These are phyloP conservation scores for Leptosphaerulina australis DNA, from an alignment of 2,329 filamentous ascomycete species.

Conservation along the genomic window DNA sequence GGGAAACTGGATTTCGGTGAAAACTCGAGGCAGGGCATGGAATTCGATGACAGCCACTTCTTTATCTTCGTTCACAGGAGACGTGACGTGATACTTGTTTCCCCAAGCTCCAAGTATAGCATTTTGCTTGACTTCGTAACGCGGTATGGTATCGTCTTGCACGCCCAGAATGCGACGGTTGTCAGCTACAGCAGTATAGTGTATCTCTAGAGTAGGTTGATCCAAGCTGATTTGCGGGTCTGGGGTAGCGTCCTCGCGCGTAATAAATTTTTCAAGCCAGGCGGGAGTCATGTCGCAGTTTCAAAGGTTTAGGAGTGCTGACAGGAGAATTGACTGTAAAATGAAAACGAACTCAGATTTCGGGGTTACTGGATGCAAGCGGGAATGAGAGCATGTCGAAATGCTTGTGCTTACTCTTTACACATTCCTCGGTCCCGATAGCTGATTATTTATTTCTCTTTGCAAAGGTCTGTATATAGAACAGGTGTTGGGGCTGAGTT, in stretches of 20 bases:
- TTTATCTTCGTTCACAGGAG: not conserved
- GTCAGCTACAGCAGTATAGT: conserved; percentile 1
- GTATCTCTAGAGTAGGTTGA: conserved; percentile 1
- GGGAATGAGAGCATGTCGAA: no score
- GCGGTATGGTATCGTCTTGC: not conserved
- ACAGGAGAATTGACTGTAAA: not conserved
- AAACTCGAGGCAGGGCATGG: not conserved
- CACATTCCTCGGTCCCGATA: no score
- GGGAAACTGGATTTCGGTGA: not conserved
- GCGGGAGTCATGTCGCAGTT: not conserved
- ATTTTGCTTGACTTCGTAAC: conserved; percentile 2
- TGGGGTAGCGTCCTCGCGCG: not conserved
- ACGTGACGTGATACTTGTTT: conserved; percentile 1
- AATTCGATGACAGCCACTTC: not conserved
- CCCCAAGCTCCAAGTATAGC: not conserved
- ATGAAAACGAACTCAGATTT: no score
- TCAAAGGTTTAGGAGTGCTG: not conserved
- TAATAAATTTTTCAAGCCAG: conserved; percentile 3
- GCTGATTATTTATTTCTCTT: no score
- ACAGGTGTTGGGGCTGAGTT: no score
- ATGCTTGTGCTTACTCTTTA: no score
- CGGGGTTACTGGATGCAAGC: no score
- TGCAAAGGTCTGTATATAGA: no score
- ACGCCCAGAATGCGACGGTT: not conserved
- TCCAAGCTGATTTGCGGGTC: conserved; percentile 1